phyloP scores from a whole-genome alignment of 345 rosid genomes.

The Melaleuca alternifolia region DNA sequence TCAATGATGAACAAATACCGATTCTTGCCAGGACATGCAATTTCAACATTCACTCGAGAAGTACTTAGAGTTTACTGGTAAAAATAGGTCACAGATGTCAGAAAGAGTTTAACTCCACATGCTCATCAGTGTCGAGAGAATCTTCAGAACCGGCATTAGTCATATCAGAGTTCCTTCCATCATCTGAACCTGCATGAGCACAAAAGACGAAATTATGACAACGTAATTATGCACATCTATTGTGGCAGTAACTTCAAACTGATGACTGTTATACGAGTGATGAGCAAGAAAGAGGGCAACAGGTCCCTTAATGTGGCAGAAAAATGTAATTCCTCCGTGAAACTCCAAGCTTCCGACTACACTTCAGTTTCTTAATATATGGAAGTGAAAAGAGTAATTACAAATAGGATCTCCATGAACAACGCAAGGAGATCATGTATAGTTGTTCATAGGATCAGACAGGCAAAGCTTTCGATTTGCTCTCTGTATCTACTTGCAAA shows the following conservation, averaged over 20 bases:
- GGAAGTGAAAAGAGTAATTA: background rate
- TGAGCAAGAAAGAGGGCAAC: background rate
- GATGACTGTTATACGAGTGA: background rate
- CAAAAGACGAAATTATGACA: background rate
- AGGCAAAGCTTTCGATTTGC: background rate
- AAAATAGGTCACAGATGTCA: conserved; percentile 1
- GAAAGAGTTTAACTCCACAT: background rate
- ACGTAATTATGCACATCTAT: background rate
- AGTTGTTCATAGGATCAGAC: background rate
- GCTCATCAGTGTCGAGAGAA: conserved; percentile 7
- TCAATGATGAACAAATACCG: background rate
- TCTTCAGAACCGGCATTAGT: conserved; percentile 7
- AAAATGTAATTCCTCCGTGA: background rate
- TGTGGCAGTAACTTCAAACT: background rate
- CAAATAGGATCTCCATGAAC: background rate
- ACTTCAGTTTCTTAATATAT: background rate
- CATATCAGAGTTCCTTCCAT: conserved; percentile 6
- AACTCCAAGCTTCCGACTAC: background rate
- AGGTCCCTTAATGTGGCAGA: background rate
- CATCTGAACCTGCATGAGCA: conserved; percentile 12
- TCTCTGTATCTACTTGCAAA: background rate
- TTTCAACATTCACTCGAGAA: background rate
- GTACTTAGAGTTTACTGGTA: conserved; percentile 13
- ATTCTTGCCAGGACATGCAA: background rate
- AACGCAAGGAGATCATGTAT: background rate